These are phyloP conservation scores for Diphasiastrum complanatum DNA, from an alignment of 83 land plant species.

Conservation along the genomic window DNA sequence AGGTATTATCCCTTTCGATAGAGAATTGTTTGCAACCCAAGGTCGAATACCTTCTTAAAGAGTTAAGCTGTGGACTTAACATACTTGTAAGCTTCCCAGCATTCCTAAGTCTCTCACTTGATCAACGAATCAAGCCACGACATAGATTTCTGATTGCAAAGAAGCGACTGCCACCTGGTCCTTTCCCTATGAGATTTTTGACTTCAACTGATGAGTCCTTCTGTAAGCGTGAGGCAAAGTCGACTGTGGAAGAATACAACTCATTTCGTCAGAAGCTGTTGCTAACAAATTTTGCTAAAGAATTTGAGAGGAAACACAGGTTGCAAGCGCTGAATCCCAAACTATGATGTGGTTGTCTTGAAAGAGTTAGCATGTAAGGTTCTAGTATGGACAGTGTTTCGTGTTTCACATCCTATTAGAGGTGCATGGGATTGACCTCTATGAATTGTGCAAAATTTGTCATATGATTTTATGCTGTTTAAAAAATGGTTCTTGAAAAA, in stretches of 20 bases:
- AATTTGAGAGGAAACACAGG: constrained; percentile 26
- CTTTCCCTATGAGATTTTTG: constrained; percentile 66
- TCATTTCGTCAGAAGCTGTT: constrained; percentile 55
- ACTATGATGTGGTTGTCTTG: too few relatives aligned
- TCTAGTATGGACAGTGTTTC: too few relatives aligned
- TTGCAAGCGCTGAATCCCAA: not conserved
- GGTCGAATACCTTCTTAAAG: constrained; percentile 57
- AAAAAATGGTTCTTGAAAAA: too few relatives aligned
- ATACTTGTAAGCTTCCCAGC: constrained; percentile 61
- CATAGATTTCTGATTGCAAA: constrained; percentile 60
- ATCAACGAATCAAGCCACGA: constrained; percentile 73
- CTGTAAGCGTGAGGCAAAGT: constrained; percentile 67
- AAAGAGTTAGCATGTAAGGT: too few relatives aligned
- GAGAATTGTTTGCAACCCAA: constrained; percentile 69
- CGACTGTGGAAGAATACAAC: constrained; percentile 59
- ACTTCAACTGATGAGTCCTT: constrained; percentile 66
- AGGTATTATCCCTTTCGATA: constrained; percentile 71
- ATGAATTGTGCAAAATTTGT: too few relatives aligned
- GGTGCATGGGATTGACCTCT: too few relatives aligned
- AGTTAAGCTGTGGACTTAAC: constrained; percentile 51
- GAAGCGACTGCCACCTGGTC: constrained; percentile 63
- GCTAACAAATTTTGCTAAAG: constrained; percentile 50
- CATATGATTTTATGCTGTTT: too few relatives aligned
- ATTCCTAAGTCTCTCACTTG: constrained; percentile 74
- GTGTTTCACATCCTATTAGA: too few relatives aligned